Percentiles rank a stretch among this genome's conserved stretches.
Conservation (phyloP, 2,329 filamentous ascomycete species). For the Exophiala oligosperma region DNA sequence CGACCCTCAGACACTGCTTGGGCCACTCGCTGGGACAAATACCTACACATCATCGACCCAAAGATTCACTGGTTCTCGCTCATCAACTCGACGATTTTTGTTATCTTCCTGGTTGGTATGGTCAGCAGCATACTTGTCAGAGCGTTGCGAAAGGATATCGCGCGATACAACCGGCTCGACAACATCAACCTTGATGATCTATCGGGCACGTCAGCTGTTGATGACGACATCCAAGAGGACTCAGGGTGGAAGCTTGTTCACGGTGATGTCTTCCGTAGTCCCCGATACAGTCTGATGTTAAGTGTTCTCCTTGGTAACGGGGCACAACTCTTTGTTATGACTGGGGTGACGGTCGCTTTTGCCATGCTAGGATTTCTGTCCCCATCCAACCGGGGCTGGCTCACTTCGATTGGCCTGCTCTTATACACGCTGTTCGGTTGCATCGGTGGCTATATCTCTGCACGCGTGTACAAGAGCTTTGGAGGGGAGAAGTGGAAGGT, state of each 20-base stretch:
- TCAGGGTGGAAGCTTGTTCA: conserved; percentile 98
- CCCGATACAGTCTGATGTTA: conserved; percentile 77
- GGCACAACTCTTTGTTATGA: conserved; percentile 96
- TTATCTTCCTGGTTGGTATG: conserved; percentile 85
- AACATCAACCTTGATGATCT: conserved; percentile 88
- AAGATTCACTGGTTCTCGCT: conserved; percentile 99
- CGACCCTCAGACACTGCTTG: conserved; percentile 79
- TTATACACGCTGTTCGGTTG: conserved; percentile 92
- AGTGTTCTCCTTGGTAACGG: conserved; percentile 90
- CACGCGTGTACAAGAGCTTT: conserved; percentile 92
- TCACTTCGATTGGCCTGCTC: conserved; percentile 89
- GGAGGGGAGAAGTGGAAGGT: conserved; percentile 91
- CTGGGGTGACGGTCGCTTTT: conserved; percentile 88
- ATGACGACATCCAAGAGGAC: conserved; percentile 95
- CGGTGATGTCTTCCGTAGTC: conserved; percentile 92
- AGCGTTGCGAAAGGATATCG: conserved; percentile 91
- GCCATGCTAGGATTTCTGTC: conserved; percentile 93
- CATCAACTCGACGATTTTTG: conserved; percentile 92
- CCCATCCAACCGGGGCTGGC: conserved; percentile 89
- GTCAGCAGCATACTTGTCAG: conserved; percentile 90
- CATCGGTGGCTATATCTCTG: conserved; percentile 85
- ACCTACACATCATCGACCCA: conserved; percentile 93
- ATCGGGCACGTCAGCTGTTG: conserved; percentile 70
- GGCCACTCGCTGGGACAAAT: conserved; percentile 98
- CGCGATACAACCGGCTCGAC: conserved; percentile 92